A percentile compares a stretch with the other conserved stretches of the same genome.
Evolutionary conservation across 495 filamentous ascomycete genomes (phyloP).

Genomic region (Penicillium crystallinum): DNA sequence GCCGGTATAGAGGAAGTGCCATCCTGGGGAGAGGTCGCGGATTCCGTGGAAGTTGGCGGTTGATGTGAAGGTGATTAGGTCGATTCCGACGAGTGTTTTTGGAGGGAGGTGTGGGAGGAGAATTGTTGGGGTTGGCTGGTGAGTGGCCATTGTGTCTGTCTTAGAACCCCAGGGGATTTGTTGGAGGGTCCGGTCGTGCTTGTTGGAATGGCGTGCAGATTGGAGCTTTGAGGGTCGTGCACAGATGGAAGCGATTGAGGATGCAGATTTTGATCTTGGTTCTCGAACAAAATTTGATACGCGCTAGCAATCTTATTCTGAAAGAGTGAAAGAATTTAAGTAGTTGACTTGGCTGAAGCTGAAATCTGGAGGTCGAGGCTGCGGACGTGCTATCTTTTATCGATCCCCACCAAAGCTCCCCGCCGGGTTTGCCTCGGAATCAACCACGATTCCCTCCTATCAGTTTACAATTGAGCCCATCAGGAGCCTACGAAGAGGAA

Average conservation of each 20-base stretch:
- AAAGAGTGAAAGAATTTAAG: neutral
- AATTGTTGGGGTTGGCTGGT: constrained; percentile 40
- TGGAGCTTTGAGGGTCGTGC: neutral
- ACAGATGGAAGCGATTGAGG: neutral
- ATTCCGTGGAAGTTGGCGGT: constrained; percentile 55
- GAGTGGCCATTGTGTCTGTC: constrained; percentile 6
- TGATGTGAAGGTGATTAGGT: constrained; percentile 51
- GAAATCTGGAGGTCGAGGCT: neutral
- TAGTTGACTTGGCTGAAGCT: neutral
- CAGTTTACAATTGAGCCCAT: neutral
- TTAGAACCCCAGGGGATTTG: neutral
- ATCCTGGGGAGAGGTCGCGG: constrained; percentile 51
- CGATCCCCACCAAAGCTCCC: constrained; percentile 13
- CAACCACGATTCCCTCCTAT: neutral
- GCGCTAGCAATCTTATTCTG: neutral
- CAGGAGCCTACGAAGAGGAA: neutral
- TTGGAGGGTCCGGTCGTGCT: neutral
- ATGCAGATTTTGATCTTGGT: neutral
- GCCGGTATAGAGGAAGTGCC: constrained; percentile 59
- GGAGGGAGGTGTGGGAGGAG: constrained; percentile 45
- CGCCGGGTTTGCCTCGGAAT: neutral
- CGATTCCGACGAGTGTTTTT: constrained; percentile 47
- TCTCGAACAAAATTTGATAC: too few relatives aligned
- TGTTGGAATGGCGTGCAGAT: neutral
- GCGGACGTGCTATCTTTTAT: constrained; percentile 9